Evolutionary conservation across 1,139 yeast species (phyloP).

Genomic region (Protomyces inouyei): DNA sequence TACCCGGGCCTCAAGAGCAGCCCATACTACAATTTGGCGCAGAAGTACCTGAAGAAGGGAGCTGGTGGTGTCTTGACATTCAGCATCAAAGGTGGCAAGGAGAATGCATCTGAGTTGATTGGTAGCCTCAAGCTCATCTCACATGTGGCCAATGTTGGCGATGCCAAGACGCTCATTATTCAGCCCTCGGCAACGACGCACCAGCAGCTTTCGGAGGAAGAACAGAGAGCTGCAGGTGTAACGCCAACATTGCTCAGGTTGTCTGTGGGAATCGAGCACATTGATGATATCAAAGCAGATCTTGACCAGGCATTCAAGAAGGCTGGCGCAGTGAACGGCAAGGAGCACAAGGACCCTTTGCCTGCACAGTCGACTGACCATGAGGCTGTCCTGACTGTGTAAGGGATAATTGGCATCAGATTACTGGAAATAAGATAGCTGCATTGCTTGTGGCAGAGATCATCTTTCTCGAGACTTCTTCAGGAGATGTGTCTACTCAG

Average conservation of each 20-base stretch:
- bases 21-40: constrained; percentile 72
- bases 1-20: constrained; percentile 87
- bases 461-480: too few relatives aligned
- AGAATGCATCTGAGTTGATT: constrained; percentile 75
- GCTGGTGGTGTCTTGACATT: constrained; percentile 87
- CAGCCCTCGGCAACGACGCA: constrained; percentile 96
- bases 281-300: constrained; percentile 82
- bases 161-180: constrained; percentile 86
- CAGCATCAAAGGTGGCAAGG: constrained; percentile 66
- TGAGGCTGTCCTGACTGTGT: background rate
- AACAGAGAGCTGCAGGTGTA: constrained; percentile 77
- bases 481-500: too few relatives aligned
- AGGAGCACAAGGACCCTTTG: background rate
- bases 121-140: constrained; percentile 78
- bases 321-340: constrained; percentile 41
- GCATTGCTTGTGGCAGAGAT: too few relatives aligned
- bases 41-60: constrained; percentile 65
- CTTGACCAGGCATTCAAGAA: constrained; percentile 43
- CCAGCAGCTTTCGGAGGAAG: constrained; percentile 78
- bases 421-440: too few relatives aligned
- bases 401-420: too few relatives aligned
- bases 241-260: constrained; percentile 75
- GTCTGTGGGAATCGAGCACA: constrained; percentile 82
- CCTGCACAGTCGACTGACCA: background rate
- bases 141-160: constrained; percentile 95